A percentile compares a stretch with the other conserved stretches of the same genome.
Evolutionary conservation across 2,329 filamentous ascomycete genomes (phyloP).

Genomic region (Gaeumannomyces tritici): DNA sequence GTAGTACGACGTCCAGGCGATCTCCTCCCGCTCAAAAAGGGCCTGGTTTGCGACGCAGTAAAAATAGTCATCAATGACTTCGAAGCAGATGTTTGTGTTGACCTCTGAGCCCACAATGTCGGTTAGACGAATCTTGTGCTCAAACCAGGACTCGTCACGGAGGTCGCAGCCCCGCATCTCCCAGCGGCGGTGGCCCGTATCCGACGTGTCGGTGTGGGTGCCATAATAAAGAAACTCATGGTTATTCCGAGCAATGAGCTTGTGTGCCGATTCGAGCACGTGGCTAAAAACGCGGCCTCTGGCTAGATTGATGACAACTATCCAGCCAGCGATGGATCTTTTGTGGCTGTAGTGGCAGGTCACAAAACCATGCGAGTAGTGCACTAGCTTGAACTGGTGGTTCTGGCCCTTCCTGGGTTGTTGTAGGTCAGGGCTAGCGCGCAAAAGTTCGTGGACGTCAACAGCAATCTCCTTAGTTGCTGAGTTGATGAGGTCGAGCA

Average conservation of each 20-base stretch:
- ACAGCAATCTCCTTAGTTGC: conserved; percentile 43
- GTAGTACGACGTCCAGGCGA: conserved; percentile 62
- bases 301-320: conserved; percentile 40
- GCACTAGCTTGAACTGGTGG: conserved; percentile 20
- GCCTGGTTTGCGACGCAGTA: conserved; percentile 62
- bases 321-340: conserved; percentile 29
- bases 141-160: conserved; percentile 24
- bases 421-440: conserved; percentile 10
- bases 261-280: conserved; percentile 35
- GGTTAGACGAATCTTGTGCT: conserved; percentile 38
- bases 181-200: conserved; percentile 54
- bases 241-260: conserved; percentile 60
- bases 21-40: conserved; percentile 50
- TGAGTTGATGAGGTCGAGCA: conserved; percentile 47
- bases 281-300: conserved; percentile 28
- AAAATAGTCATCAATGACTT: conserved; percentile 55
- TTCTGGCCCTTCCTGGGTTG: conserved; percentile 20
- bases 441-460: conserved; percentile 35
- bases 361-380: conserved; percentile 47
- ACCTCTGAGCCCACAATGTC: conserved; percentile 56
- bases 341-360: conserved; percentile 44
- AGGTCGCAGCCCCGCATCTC: conserved; percentile 45
- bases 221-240: conserved; percentile 54
- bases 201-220: conserved; percentile 44
- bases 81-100: conserved; percentile 60